Conservation (phyloP, 164 flowering plant genomes). For the Nelumbo lutea region DNA sequence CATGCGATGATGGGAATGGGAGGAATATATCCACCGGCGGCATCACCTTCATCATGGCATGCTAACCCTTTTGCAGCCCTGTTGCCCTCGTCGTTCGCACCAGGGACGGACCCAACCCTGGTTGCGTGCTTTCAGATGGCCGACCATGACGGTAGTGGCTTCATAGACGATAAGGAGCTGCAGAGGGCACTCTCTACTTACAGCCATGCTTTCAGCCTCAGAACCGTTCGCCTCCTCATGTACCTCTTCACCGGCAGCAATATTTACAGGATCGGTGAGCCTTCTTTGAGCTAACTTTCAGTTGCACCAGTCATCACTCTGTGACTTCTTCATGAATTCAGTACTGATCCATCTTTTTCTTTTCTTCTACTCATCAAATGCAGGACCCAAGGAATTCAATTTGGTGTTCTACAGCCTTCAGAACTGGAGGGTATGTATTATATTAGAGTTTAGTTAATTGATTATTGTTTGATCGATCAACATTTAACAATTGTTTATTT, state of each 20-base stretch:
- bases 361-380: background rate
- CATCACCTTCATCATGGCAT: slow-evolving; percentile 24
- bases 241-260: slow-evolving; percentile 76
- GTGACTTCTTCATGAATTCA: too few species aligned
- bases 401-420: slow-evolving; percentile 77
- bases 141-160: slow-evolving; percentile 80
- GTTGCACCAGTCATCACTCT: too few species aligned
- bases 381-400: slow-evolving; percentile 93
- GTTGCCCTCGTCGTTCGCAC: slow-evolving; percentile 76
- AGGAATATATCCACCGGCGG: slow-evolving; percentile 16
- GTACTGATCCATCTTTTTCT: too few species aligned
- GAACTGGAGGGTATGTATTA: slow-evolving; percentile 67
- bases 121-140: slow-evolving; percentile 71
- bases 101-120: slow-evolving; percentile 87
- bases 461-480: too few species aligned
- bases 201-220: slow-evolving; percentile 65
- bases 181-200: slow-evolving; percentile 74
- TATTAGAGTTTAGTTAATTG: too few species aligned
- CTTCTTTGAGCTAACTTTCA: background rate
- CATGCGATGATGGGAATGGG: background rate
- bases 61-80: slow-evolving; percentile 58
- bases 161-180: slow-evolving; percentile 87
- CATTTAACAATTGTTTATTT: too few species aligned
- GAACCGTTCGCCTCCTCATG: slow-evolving; percentile 92
- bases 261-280: slow-evolving; percentile 67